Conservation (phyloP, 805 yeast species). For the Cyberlindnera americana region DNA sequence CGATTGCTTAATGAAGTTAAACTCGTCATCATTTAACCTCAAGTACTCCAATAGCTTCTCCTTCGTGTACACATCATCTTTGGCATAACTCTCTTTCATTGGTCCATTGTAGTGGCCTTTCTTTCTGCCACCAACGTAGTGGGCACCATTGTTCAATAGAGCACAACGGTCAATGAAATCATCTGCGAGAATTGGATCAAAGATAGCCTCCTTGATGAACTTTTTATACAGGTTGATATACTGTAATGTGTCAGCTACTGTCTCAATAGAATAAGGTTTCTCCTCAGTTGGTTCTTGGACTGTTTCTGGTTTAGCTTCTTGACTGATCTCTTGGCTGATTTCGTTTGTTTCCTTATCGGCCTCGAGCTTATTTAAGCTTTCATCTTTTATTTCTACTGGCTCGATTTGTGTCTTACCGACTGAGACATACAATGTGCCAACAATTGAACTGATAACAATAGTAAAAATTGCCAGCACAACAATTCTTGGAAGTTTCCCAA, state of each 20-base stretch:
- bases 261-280: not conserved
- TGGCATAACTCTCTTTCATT: conserved; percentile 14
- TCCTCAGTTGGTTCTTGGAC: not conserved
- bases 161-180: conserved; percentile 13
- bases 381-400: too few species aligned
- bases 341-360: too few species aligned
- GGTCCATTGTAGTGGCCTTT: conserved; percentile 18
- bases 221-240: conserved; percentile 5
- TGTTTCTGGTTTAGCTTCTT: too few species aligned
- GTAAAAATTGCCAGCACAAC: not conserved
- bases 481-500: conserved; percentile 1
- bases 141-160: conserved; percentile 12
- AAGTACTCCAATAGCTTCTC: conserved; percentile 13
- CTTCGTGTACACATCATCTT: conserved; percentile 18
- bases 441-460: not conserved
- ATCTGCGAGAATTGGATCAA: conserved; percentile 14
- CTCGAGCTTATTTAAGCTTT: not conserved
- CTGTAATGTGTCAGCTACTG: conserved; percentile 4
- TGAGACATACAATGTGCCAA: not conserved
- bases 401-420: not conserved
- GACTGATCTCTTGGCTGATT: too few species aligned
- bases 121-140: conserved; percentile 14
- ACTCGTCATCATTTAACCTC: conserved; percentile 10
- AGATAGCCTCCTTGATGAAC: conserved; percentile 10
- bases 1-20: conserved; percentile 7